Base-by-base conservation (phyloP, 345 rosid genomes). In the Arabis alpina region DNA sequence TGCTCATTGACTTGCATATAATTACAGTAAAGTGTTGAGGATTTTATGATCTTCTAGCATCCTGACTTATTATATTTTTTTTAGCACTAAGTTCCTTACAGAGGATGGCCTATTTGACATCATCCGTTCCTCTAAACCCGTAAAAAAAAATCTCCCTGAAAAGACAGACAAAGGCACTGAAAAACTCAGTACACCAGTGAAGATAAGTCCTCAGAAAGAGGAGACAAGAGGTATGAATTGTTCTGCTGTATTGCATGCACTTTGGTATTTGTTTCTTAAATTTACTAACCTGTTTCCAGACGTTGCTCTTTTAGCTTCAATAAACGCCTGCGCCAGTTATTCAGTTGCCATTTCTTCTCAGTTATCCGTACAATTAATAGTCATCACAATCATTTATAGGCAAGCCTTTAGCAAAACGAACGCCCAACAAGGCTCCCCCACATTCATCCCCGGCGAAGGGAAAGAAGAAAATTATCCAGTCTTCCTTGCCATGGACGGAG, bases 61-160 rank as follows among this genome's bases (percentile, higher is more conserved):
- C 47, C 73, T 69, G 32, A 76, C 73, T 71, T 47, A 14, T 74
- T 37, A 50, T 68, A 66, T 68, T 51, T 50, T 50, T 28, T 85
- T 75, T 70, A 94, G 97, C 44, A 91, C 92, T 63, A 57, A 80
- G 14, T 88, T 94, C 77, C 90, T 91, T 55, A 83, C 92, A 0
- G 99, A 94, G 85, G 96, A 94, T 84, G 96, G 88, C 70, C 72
- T 94, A 61, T 91, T 94, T 80, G 92, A 91, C 82, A 69, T 83
- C 84, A 80, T 94, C 72, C 90, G 86, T 60, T 79, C 88, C 16
- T 91, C 99, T 54, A 84, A 83, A 75, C 72, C 57, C 48, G 71
- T 71, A 64, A 86, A 85, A 74, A 74, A 75, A 47, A 64, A 80
- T 54, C 68, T 48, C 15, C 74, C 63, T 57, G 87, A 77, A 34